phyloP scores from a whole-genome alignment of 768 basidiomycete species.

The Coprinellus micaceus region DNA sequence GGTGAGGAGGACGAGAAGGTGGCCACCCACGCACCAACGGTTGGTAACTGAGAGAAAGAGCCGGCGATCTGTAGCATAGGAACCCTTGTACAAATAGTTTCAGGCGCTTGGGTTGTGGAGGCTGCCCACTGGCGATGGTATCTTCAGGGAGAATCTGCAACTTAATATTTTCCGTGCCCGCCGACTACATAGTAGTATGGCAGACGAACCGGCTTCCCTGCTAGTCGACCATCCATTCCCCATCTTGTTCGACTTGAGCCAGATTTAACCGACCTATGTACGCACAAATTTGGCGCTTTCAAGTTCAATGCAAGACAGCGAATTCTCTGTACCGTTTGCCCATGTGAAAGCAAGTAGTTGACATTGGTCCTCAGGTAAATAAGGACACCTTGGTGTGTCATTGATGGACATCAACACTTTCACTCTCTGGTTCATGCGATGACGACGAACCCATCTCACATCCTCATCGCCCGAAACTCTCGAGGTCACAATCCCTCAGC shows the following conservation, averaged over 20 bases:
- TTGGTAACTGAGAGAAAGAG: slow-evolving; percentile 22
- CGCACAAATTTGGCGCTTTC: too few relatives aligned
- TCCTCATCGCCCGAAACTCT: slow-evolving; percentile 85
- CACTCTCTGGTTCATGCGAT: slow-evolving; percentile 24
- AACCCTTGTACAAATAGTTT: slow-evolving; percentile 51
- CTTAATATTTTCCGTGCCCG: slow-evolving; percentile 72
- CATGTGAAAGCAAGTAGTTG: too few relatives aligned
- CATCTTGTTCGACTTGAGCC: too few relatives aligned
- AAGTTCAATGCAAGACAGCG: too few relatives aligned
- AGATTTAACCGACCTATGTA: too few relatives aligned
- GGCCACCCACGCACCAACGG: slow-evolving; percentile 28
- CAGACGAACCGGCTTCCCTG: too few relatives aligned
- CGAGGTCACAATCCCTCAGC: slow-evolving; percentile 78
- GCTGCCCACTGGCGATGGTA: slow-evolving; percentile 56
- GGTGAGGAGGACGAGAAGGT: slow-evolving; percentile 56
- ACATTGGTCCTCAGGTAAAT: too few relatives aligned
- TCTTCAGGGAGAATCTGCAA: slow-evolving; percentile 47
- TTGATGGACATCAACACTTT: too few relatives aligned
- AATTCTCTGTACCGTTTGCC: too few relatives aligned
- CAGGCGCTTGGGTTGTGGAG: slow-evolving; percentile 47
- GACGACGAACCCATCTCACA: slow-evolving; percentile 79
- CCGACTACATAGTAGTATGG: too few relatives aligned
- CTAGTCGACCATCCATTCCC: too few relatives aligned
- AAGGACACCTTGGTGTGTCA: too few relatives aligned
- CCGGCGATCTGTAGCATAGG: slow-evolving; percentile 35